Evolutionary conservation across 495 filamentous ascomycete species (phyloP), one percentile per base, ranked within the genome.

Genomic region (Penicillium soppii): DNA sequence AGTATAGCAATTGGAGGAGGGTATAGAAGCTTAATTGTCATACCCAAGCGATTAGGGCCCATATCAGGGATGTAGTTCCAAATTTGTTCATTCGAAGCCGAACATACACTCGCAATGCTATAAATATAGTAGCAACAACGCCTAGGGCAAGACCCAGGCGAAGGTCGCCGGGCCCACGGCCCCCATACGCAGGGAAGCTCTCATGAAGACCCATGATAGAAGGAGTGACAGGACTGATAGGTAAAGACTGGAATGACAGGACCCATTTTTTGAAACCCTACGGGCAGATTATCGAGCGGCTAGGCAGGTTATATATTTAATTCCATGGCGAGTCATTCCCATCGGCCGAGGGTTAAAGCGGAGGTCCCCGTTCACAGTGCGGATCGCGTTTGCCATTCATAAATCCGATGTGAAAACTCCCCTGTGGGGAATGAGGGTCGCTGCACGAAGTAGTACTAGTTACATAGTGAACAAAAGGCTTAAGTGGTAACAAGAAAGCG

Each of bases 71-170:
- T 0, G 50, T 60, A 7, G 60, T 63, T 12, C 60, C 60, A 29
- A 63, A 63, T 26, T 63, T 63, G 38, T 63, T 63, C 10, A 63
- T 21, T 16, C 52, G 55, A 16, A 63, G 36, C 19, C 60, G 57
- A 16, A 63, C 60, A 43, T 63, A 63, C 15, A 63, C 43, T 6
- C 60, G 57, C 38, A 63, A 25, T 4, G 41, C 25, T 53, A 63
- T 63, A 22, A 63, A 60, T n/a, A 60, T 51, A 17, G 60, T 63
- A 9, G 57, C 60, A 29, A 63, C 42, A 26, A 47, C 25, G 13
- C 50, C 57, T n/a, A 63, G 35, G 6, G 50, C 37, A 36, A 63
- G 48, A 16, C 60, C 60, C 12, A 63, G 20, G 22, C 54, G 57
- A 2, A 63, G 29, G 35, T 63, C 60, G 47, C 46, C 33, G 5